Base-by-base conservation (phyloP, 2,329 filamentous ascomycete genomes). In the Tetracladium maxilliforme region DNA sequence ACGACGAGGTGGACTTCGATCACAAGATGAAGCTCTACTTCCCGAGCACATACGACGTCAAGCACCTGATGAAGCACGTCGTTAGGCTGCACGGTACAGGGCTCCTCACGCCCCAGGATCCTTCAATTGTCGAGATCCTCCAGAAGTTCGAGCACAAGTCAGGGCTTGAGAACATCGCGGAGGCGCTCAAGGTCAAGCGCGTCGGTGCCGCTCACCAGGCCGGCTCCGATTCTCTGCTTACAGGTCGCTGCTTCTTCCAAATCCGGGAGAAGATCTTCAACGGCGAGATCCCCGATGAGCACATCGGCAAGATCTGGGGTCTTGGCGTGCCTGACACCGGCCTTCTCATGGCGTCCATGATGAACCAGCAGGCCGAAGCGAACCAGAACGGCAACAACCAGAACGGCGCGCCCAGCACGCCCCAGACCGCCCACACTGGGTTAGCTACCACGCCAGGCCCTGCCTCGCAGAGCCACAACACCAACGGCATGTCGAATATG, bases 41-140 rank as follows among this genome's bases (percentile, higher is more conserved):
- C 49, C 90, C 90, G 1, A 77, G 76, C 11, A 71, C 92, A 0
- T 92, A 90, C 48, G 90, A 98, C 46, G 90, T 98, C 38, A 98
- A 98, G 56, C 92, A 90, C 48, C 68, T 98, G 20, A 87, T 94
- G 70, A 92, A 93, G 47, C 74, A 84, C 42, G 84, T 83, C 15
- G 77, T 79, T 35, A 69, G 69, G 38, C 65, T 76, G 27, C 69
- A 78, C 44, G 68, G 69, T 28, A 64, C 66, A 24, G 67, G 55
- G 44, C 76, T 70, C 43, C 56, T 54, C 39, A 72, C 65, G 7
- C 74, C 69, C 23, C 58, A 66, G 27, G 76, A 80, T 30, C 63
- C 68, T 3, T 58, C 60, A 29, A 77, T 71, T 10, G 60, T 66
- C 14, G 78, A 83, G 43, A 78, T 93, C 30, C 60, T 95, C 33